phyloP scores from a whole-genome alignment of 169 alveolate genomes.

The Plasmodium gallinaceum region DNA sequence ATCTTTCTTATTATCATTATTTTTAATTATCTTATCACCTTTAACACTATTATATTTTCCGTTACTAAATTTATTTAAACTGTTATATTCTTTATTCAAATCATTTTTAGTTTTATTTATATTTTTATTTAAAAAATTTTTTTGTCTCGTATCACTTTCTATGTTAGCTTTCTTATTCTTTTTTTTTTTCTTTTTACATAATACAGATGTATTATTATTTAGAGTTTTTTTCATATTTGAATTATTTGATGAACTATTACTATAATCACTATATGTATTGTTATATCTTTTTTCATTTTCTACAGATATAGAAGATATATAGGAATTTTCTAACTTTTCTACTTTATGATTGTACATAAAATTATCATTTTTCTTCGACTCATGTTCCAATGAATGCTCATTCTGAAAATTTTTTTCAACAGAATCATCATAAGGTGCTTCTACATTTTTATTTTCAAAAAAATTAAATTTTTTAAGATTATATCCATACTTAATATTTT shows the following conservation, averaged over 20 bases:
- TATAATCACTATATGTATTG: slow-evolving; percentile 34
- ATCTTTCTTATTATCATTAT: neutral
- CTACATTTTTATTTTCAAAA: slow-evolving; percentile 3
- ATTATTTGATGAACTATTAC: slow-evolving; percentile 1
- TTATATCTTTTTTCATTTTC: slow-evolving; percentile 19
- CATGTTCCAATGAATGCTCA: neutral
- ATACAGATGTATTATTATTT: slow-evolving; percentile 12
- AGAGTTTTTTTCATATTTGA: slow-evolving; percentile 15
- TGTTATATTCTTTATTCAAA: neutral
- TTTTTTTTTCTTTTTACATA: neutral
- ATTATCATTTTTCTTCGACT: neutral
- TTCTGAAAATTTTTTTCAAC: slow-evolving; percentile 19
- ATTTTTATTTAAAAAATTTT: neutral
- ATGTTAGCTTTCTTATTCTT: neutral
- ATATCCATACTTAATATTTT: slow-evolving; percentile 9
- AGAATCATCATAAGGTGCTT: neutral
- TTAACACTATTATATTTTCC: neutral
- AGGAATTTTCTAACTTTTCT: slow-evolving; percentile 15
- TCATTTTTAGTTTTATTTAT: neutral
- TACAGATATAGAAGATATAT: slow-evolving; percentile 9
- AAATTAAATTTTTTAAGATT: slow-evolving; percentile 15
- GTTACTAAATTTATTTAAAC: neutral
- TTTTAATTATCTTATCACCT: neutral
- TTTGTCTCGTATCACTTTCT: neutral
- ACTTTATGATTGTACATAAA: slow-evolving; percentile 17